A percentile compares a stretch with the other conserved stretches of the same genome.
Evolutionary conservation across 2,329 filamentous ascomycete genomes (phyloP).

Genomic region (Lasiodiplodia hormozganensis): DNA sequence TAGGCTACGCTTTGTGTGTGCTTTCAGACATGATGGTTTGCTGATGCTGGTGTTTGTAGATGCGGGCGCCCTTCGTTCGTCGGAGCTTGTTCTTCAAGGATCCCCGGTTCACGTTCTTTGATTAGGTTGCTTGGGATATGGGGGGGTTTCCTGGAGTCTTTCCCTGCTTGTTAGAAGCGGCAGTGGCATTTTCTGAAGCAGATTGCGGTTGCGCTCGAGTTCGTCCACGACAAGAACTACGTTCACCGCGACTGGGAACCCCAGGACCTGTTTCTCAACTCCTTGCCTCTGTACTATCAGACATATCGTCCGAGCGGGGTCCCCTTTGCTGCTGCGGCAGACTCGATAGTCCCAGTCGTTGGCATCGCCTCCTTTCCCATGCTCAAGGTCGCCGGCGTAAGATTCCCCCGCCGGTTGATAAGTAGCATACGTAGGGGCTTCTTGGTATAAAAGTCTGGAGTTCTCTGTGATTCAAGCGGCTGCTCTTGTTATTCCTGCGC

Average conservation of each 20-base stretch:
- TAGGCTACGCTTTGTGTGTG: neutral
- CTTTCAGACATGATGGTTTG: no score
- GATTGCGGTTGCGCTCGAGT: constrained; percentile 87
- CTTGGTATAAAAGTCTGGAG: no score
- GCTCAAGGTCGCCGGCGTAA: constrained; percentile 97
- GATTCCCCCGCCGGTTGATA: constrained; percentile 85
- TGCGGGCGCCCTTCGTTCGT: neutral
- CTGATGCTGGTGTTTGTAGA: neutral
- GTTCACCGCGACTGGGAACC: constrained; percentile 98
- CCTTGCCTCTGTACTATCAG: constrained; percentile 74
- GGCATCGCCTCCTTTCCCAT: constrained; percentile 88
- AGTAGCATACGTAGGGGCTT: no score
- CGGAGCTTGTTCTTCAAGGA: neutral
- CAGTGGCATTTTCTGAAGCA: constrained; percentile 85
- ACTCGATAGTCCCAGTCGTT: constrained; percentile 80
- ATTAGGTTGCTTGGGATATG: neutral
- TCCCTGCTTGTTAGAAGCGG: neutral
- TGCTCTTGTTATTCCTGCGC: no score
- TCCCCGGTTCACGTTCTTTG: neutral
- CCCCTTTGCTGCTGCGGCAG: constrained; percentile 78
- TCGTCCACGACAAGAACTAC: constrained; percentile 82
- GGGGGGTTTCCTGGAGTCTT: neutral
- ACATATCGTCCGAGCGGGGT: constrained; percentile 64
- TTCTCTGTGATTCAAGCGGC: no score
- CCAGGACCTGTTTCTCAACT: constrained; percentile 90